Evolutionary conservation across 2,329 filamentous ascomycete species (phyloP).

Genomic region (Penicillium thymicola): DNA sequence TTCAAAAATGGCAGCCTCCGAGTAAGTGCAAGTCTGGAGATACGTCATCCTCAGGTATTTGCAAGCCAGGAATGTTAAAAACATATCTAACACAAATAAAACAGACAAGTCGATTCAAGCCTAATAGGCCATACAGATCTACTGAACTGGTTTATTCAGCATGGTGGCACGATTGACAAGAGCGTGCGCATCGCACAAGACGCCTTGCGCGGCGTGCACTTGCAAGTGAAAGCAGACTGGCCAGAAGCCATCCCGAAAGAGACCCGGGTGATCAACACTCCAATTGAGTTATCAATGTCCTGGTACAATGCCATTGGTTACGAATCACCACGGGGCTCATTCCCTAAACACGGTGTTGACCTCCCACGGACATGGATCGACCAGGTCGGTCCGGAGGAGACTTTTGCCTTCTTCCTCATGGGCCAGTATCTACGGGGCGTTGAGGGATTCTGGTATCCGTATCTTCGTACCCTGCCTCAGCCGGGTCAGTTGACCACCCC

Average conservation of each 20-base stretch:
- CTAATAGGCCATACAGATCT: slow-evolving; percentile 29
- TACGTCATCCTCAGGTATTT: slow-evolving; percentile 1
- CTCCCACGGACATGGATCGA: slow-evolving; percentile 54
- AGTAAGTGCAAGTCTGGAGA: neutral
- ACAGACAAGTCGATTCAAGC: slow-evolving; percentile 13
- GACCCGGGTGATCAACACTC: slow-evolving; percentile 37
- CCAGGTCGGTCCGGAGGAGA: slow-evolving; percentile 54
- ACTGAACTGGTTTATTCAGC: slow-evolving; percentile 31
- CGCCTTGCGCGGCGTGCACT: slow-evolving; percentile 34
- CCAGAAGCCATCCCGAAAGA: slow-evolving; percentile 24
- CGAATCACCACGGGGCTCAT: slow-evolving; percentile 13
- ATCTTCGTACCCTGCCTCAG: slow-evolving; percentile 63
- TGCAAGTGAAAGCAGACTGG: slow-evolving; percentile 33
- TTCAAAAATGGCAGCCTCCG: neutral
- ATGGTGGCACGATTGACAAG: slow-evolving; percentile 35
- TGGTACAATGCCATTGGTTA: slow-evolving; percentile 37
- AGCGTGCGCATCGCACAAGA: slow-evolving; percentile 35
- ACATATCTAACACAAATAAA: slow-evolving; percentile 9
- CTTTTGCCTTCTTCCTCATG: slow-evolving; percentile 66
- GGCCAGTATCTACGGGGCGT: slow-evolving; percentile 61
- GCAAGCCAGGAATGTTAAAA: neutral
- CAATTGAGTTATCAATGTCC: slow-evolving; percentile 35
- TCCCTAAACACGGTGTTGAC: slow-evolving; percentile 32
- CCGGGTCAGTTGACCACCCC: slow-evolving; percentile 60
- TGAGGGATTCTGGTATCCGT: slow-evolving; percentile 65